Evolutionary conservation across 2,329 filamentous ascomycete species (phyloP), one percentile per base, ranked within the genome.

Genomic region (Fusarium sp.): DNA sequence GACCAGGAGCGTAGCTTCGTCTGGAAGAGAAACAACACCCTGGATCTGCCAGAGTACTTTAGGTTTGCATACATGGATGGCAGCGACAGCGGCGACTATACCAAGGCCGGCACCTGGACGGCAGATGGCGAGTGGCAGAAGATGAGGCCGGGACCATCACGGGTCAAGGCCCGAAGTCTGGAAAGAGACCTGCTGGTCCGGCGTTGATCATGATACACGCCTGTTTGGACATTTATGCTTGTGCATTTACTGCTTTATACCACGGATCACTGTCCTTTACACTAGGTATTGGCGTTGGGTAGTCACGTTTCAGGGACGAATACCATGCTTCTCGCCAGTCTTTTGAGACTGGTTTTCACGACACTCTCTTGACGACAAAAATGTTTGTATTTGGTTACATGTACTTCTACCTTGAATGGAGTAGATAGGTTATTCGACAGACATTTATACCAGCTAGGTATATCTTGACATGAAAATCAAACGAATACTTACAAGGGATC

Each of bases 1-100:
- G 82, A 84, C 31, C 77, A 79, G 38, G 68, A 80, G 60, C 78
- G 84, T 22, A 79, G 82, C 16, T 93, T 93, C 73, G 87, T 88
- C 0, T 94, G 92, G 91, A 83, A 83, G 1, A 86, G 91, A 69
- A 85, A 88, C 38, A 81, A 78, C 25, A 82, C 75, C 8, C 68
- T 85, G 14, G 80, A 81, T 5, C 69, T 87, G 61, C 89, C 91
- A 42, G 92, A 95, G 81, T 96, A 95, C 78, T 95, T 96, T 79
- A 85, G 94, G 8, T 96, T 96, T 81, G 93, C 87, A 2, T 95
- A 91, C 78, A 89, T 95, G 87, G 86, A 88, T 60, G 93, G 93
- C 2, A 91, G 89, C 66, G 80, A 80, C 6, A 87, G 87, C 42
- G 91, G 87, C 27, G 94, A 96, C 80, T 96, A 94, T 78, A 94